Evolutionary conservation across 257 asterid genomes (phyloP).

Genomic region (Coffea eugenioides): DNA sequence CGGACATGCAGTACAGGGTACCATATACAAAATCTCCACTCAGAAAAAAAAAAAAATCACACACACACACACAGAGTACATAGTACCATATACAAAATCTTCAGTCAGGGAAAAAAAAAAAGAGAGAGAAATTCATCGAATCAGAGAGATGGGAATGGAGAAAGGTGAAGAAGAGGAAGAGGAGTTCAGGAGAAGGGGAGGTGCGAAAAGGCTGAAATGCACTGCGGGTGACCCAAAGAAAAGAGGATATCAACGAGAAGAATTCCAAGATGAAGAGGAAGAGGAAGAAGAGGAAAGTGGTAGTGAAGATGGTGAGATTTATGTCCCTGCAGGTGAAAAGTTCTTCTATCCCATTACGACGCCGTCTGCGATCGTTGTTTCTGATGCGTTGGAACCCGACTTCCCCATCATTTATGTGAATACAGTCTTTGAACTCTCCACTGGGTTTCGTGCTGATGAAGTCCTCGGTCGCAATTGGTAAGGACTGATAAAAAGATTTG

Average conservation of each 20-base stretch:
- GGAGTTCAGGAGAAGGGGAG: conserved; percentile 14
- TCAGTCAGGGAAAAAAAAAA: neutral
- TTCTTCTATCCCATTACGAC: conserved; percentile 46
- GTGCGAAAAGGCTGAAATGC: conserved; percentile 54
- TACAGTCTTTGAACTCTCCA: conserved; percentile 64
- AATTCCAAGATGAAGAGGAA: neutral
- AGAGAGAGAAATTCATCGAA: neutral
- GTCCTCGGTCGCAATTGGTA: conserved; percentile 92
- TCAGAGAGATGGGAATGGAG: conserved; percentile 43
- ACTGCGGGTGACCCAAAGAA: conserved; percentile 2
- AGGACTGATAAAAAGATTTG: neutral
- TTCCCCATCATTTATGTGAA: conserved; percentile 78
- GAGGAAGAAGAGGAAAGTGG: conserved; percentile 8
- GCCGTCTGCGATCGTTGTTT: conserved; percentile 78
- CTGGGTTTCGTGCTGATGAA: conserved; percentile 90
- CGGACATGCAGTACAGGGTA: neutral
- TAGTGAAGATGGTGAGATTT: conserved; percentile 2
- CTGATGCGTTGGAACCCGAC: conserved; percentile 76
- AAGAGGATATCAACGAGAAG: conserved; percentile 8
- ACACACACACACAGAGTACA: too few species aligned
- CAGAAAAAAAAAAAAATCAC: neutral
- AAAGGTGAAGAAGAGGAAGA: conserved; percentile 32
- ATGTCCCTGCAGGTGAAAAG: conserved; percentile 21
- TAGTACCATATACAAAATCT: neutral
- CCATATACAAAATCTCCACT: neutral